Percentiles rank a stretch among this genome's conserved stretches.
phyloP scores from a whole-genome alignment of 2,329 filamentous ascomycete genomes.

The Aspergillus intermedius region DNA sequence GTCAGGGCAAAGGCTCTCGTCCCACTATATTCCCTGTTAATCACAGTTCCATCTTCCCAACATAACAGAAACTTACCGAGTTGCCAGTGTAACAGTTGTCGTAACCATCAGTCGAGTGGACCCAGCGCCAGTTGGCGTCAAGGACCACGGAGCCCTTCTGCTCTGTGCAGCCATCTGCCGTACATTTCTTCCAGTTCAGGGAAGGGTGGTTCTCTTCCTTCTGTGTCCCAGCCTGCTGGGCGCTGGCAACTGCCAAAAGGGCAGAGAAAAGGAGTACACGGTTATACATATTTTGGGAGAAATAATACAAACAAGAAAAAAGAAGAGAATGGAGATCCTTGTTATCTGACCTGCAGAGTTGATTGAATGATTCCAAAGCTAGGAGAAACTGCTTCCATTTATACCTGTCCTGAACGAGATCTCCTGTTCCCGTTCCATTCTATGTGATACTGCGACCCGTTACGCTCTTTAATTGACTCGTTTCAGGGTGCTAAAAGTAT shows the following conservation, averaged over 20 bases:
- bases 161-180: slow-evolving; percentile 47
- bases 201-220: slow-evolving; percentile 41
- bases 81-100: slow-evolving; percentile 55
- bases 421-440: not conserved
- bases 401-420: slow-evolving; percentile 6
- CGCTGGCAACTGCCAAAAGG: slow-evolving; percentile 17
- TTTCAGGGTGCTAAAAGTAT: slow-evolving; percentile 10
- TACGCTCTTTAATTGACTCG: slow-evolving; percentile 5
- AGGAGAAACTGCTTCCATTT: slow-evolving; percentile 12
- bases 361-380: slow-evolving; percentile 6
- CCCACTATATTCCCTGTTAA: slow-evolving; percentile 26
- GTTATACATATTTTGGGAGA: slow-evolving; percentile 21
- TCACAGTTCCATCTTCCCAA: not conserved
- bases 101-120: slow-evolving; percentile 42
- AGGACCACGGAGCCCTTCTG: slow-evolving; percentile 49
- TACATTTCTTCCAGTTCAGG: slow-evolving; percentile 50
- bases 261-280: slow-evolving; percentile 24
- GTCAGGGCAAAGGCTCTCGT: slow-evolving; percentile 43
- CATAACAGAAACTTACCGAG: slow-evolving; percentile 13
- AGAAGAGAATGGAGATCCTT: slow-evolving; percentile 8
- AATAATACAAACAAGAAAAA: not conserved
- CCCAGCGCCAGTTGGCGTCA: slow-evolving; percentile 54
- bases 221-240: slow-evolving; percentile 28
- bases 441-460: slow-evolving; percentile 10
- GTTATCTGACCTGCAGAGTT: slow-evolving; percentile 23